Conservation (phyloP, 129 eudicot species). For the Artemisia argyi region DNA sequence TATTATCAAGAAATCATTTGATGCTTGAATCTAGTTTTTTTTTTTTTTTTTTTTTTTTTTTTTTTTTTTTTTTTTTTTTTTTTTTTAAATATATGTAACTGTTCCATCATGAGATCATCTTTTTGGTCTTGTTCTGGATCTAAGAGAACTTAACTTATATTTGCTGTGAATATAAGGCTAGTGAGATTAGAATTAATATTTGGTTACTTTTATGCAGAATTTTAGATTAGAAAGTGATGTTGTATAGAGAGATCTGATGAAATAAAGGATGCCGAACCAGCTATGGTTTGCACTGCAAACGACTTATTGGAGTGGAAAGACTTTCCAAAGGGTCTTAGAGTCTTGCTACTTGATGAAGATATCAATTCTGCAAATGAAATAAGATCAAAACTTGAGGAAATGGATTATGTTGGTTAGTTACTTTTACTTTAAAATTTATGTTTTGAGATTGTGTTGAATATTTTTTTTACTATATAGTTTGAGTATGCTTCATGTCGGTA, state of each 20-base stretch:
- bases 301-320: constrained; percentile 74
- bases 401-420: constrained; percentile 76
- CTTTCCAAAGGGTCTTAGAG: constrained; percentile 87
- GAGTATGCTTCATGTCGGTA: neutral
- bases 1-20: constrained; percentile 21
- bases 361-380: constrained; percentile 53
- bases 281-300: constrained; percentile 79
- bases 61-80: too few species aligned
- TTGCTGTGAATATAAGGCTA: neutral
- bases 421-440: constrained; percentile 5
- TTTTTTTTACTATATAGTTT: constrained; percentile 7
- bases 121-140: constrained; percentile 21
- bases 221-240: constrained; percentile 13
- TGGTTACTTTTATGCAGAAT: constrained; percentile 35
- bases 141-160: constrained; percentile 5
- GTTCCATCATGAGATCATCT: neutral
- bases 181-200: constrained; percentile 13
- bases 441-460: neutral
- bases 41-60: too few species aligned
- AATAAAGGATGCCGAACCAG: constrained; percentile 64
- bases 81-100: too few species aligned
- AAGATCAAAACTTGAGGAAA: constrained; percentile 67
- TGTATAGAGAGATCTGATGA: constrained; percentile 29
- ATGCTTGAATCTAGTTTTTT: constrained; percentile 11
- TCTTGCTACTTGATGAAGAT: constrained; percentile 71